Percentiles rank a stretch among this genome's conserved stretches.
Evolutionary conservation across 805 yeast species (phyloP).

Genomic region (Myxozyma udenii): DNA sequence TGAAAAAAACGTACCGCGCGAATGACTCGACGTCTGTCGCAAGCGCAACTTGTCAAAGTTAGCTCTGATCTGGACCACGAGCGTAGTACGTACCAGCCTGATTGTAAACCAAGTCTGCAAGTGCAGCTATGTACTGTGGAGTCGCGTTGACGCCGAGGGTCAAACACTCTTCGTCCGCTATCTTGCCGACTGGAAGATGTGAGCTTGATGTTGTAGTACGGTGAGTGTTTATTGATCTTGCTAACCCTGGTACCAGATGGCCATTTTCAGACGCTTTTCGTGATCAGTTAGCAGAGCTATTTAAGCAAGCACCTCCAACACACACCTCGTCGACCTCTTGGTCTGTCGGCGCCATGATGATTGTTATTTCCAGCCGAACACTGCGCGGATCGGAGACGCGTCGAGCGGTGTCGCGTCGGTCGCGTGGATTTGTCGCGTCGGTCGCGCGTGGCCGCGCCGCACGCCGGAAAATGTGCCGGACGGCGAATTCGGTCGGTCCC

Average conservation of each 20-base stretch:
- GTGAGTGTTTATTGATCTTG: neutral
- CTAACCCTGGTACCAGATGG: constrained; percentile 35
- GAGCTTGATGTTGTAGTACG: neutral
- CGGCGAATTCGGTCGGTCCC: too few species aligned
- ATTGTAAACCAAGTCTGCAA: constrained; percentile 37
- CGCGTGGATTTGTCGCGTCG: too few species aligned
- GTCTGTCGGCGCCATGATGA: neutral
- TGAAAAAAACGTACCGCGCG: constrained; percentile 34
- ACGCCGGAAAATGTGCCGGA: too few species aligned
- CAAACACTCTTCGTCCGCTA: constrained; percentile 35
- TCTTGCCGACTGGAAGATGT: constrained; percentile 29
- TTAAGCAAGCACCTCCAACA: neutral
- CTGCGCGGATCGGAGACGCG: too few species aligned
- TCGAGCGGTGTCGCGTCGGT: too few species aligned
- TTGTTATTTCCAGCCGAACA: too few species aligned
- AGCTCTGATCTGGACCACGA: neutral
- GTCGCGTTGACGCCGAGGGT: constrained; percentile 32
- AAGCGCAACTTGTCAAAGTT: constrained; percentile 26
- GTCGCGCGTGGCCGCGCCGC: too few species aligned
- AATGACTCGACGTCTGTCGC: constrained; percentile 36
- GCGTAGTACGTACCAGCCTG: constrained; percentile 31
- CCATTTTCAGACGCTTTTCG: constrained; percentile 31
- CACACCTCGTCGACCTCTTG: neutral
- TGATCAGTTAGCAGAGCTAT: neutral
- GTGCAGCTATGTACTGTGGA: constrained; percentile 37